A percentile compares a stretch with the other conserved stretches of the same genome.
Evolutionary conservation across 352 stramenopile genomes (phyloP).

Genomic region (Globisporangium emineosum): DNA sequence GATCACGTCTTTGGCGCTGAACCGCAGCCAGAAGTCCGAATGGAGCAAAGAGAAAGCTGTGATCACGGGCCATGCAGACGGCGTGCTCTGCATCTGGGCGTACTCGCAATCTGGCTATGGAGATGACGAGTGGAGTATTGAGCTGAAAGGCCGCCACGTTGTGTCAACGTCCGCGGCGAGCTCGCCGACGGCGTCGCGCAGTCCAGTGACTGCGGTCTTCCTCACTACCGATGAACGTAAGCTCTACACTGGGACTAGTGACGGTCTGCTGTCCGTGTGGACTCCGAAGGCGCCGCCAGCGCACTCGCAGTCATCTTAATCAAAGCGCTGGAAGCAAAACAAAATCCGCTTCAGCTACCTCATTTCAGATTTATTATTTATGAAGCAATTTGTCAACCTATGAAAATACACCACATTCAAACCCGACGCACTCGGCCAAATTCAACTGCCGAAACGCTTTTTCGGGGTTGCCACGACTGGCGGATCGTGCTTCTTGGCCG

Average conservation of each 20-base stretch:
- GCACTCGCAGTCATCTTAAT: slow-evolving; percentile 13
- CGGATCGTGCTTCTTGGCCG: no score
- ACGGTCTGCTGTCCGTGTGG: slow-evolving; percentile 51
- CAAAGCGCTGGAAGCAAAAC: neutral
- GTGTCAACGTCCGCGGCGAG: slow-evolving; percentile 16
- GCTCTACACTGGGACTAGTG: slow-evolving; percentile 55
- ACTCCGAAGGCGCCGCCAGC: slow-evolving; percentile 21
- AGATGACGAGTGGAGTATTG: slow-evolving; percentile 45
- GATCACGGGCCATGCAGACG: slow-evolving; percentile 62
- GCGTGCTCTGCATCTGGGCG: slow-evolving; percentile 59
- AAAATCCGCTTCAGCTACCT: neutral
- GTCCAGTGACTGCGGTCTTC: slow-evolving; percentile 46
- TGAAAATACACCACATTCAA: no score
- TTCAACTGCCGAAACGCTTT: no score
- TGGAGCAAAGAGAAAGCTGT: slow-evolving; percentile 63
- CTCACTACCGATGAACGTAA: slow-evolving; percentile 57
- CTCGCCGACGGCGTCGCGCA: slow-evolving; percentile 10
- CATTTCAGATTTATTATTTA: neutral
- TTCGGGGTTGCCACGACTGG: no score
- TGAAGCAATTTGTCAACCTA: no score
- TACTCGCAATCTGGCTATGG: slow-evolving; percentile 44
- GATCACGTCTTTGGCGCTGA: slow-evolving; percentile 51
- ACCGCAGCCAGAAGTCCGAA: slow-evolving; percentile 44
- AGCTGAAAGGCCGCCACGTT: slow-evolving; percentile 49
- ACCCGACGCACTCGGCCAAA: no score